Evolutionary conservation across 345 rosid species (phyloP).

Genomic region (Psidium guajava): DNA sequence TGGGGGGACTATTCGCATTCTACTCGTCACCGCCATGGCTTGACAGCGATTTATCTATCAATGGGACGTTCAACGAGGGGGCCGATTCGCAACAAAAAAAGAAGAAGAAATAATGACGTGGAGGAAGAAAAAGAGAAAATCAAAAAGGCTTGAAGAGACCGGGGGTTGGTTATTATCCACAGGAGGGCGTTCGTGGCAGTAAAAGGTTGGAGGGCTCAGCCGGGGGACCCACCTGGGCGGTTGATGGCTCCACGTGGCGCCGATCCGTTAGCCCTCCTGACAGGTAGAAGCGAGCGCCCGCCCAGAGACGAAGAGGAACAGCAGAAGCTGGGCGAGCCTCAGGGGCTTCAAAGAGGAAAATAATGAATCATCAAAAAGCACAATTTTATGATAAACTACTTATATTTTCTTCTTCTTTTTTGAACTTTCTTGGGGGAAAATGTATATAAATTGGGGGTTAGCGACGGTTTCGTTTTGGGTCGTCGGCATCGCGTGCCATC

Average conservation of each 20-base stretch:
- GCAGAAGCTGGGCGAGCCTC: neutral
- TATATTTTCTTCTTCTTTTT: neutral
- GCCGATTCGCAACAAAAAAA: neutral
- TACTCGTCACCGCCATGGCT: neutral
- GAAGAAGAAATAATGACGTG: neutral
- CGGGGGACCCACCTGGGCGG: constrained; percentile 1
- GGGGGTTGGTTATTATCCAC: constrained; percentile 16
- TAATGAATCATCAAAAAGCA: neutral
- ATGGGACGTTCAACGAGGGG: neutral
- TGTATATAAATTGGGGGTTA: neutral
- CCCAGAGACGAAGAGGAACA: neutral
- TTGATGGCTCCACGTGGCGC: constrained; percentile 17
- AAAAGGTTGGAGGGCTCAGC: constrained; percentile 7
- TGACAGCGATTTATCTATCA: neutral
- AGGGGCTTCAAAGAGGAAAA: neutral
- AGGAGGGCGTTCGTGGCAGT: constrained; percentile 19
- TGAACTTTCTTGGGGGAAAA: neutral
- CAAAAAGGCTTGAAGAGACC: neutral
- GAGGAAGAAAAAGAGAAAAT: neutral
- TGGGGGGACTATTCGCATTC: neutral
- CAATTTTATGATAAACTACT: neutral
- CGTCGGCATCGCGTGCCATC: constrained; percentile 2
- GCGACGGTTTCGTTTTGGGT: neutral
- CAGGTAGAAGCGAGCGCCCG: neutral
- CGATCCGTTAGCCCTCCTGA: neutral